A percentile compares a stretch with the other conserved stretches of the same genome.
Conservation (phyloP, 208 protist genomes). For the Wallacemonas rigidus region DNA sequence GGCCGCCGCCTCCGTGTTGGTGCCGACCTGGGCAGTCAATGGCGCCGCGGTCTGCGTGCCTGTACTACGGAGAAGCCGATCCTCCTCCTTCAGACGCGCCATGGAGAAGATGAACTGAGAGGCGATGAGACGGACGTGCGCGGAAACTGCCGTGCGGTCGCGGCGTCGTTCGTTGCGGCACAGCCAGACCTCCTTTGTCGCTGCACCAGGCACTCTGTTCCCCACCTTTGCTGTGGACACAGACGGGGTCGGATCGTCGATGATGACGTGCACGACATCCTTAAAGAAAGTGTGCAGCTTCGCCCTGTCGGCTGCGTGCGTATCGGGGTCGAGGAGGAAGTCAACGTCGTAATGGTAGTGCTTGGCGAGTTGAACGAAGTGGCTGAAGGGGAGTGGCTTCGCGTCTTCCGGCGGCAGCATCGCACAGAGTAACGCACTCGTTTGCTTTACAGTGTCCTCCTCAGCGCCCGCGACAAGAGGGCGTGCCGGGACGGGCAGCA, state of each 20-base stretch:
- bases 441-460: conserved; percentile 19
- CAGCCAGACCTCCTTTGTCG: conserved; percentile 17
- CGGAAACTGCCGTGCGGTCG: conserved; percentile 44
- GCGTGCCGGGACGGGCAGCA: conserved; percentile 20
- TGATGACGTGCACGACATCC: conserved; percentile 32
- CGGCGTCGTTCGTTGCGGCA: conserved; percentile 38
- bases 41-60: conserved; percentile 46
- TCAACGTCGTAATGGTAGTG: conserved; percentile 34
- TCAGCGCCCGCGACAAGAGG: background rate
- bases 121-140: conserved; percentile 36
- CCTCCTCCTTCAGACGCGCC: conserved; percentile 23
- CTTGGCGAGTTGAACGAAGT: conserved; percentile 38
- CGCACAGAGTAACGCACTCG: conserved; percentile 31
- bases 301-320: conserved; percentile 1
- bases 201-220: background rate
- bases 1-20: conserved; percentile 23
- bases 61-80: conserved; percentile 15
- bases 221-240: too few relatives aligned
- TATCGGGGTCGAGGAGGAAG: conserved; percentile 16
- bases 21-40: conserved; percentile 28
- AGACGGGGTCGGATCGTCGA: background rate
- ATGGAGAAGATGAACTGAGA: conserved; percentile 46
- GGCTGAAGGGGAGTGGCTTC: conserved; percentile 33
- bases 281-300: conserved; percentile 23
- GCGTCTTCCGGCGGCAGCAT: conserved; percentile 51